Evolutionary conservation across 768 basidiomycete genomes (phyloP).

Genomic region (Boletus reticuloceps): DNA sequence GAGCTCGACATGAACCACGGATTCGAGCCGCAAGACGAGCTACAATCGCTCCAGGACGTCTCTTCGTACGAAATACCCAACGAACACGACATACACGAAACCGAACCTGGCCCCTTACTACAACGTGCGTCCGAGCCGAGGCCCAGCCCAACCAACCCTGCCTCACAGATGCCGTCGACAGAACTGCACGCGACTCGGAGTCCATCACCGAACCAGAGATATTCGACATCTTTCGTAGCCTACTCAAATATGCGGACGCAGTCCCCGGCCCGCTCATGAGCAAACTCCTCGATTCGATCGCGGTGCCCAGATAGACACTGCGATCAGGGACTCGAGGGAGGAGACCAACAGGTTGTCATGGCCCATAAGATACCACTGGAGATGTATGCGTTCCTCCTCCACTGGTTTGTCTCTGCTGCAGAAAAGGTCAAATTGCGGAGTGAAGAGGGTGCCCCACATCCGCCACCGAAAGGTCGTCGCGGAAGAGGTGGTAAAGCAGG

Average conservation of each 20-base stretch:
- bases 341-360: constrained; percentile 64
- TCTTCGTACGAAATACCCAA: constrained; percentile 63
- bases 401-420: constrained; percentile 83
- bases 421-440: constrained; percentile 68
- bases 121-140: constrained; percentile 45
- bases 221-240: constrained; percentile 79
- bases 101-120: constrained; percentile 54
- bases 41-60: constrained; percentile 60
- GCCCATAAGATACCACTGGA: constrained; percentile 77
- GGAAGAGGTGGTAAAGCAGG: constrained; percentile 61
- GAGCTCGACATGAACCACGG: constrained; percentile 33
- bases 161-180: constrained; percentile 68
- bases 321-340: constrained; percentile 63
- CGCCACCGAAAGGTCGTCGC: constrained; percentile 48
- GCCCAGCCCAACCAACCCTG: background rate
- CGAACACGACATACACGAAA: constrained; percentile 61
- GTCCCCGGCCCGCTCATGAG: constrained; percentile 67
- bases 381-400: constrained; percentile 88
- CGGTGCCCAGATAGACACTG: constrained; percentile 68
- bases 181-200: constrained; percentile 77
- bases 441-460: constrained; percentile 44
- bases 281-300: constrained; percentile 85
- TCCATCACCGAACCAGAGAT: constrained; percentile 61
- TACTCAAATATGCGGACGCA: constrained; percentile 71
- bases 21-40: constrained; percentile 81